A percentile compares a stretch with the other conserved stretches of the same genome.
Conservation (phyloP, 2,329 filamentous ascomycete genomes). For the Talaromyces marneffei region DNA sequence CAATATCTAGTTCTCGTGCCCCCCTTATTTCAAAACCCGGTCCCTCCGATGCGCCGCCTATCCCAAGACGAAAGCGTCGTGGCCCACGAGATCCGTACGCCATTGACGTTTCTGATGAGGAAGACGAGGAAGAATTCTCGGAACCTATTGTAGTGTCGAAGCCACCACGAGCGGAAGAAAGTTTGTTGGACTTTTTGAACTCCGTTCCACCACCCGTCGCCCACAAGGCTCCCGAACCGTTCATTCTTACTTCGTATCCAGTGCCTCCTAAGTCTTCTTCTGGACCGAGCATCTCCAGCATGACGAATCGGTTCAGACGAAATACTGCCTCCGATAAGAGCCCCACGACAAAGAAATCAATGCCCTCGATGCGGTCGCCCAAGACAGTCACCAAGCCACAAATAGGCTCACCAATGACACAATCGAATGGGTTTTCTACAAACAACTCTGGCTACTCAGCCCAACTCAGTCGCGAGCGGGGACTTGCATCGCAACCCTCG, state of each 20-base stretch:
- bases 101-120: conserved; percentile 69
- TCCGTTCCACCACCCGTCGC: conserved; percentile 36
- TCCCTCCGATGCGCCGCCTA: conserved; percentile 20
- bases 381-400: conserved; percentile 9
- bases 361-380: conserved; percentile 26
- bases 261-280: conserved; percentile 17
- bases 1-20: conserved; percentile 66
- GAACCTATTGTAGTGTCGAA: conserved; percentile 27
- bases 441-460: conserved; percentile 32
- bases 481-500: conserved; percentile 17
- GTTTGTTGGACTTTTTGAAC: conserved; percentile 44
- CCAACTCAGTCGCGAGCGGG: conserved; percentile 35
- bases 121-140: conserved; percentile 56
- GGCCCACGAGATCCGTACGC: conserved; percentile 85
- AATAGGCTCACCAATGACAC: conserved; percentile 12
- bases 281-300: conserved; percentile 19
- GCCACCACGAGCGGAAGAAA: conserved; percentile 40
- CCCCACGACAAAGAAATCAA: conserved; percentile 29
- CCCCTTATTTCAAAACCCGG: conserved; percentile 52
- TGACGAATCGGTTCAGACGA: conserved; percentile 34
- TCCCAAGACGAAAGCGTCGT: conserved; percentile 44
- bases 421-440: conserved; percentile 22
- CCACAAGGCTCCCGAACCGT: conserved; percentile 27
- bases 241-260: conserved; percentile 19
- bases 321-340: conserved; percentile 25